Evolutionary conservation across 768 basidiomycete genomes (phyloP), one percentile per base, ranked within the genome.

Genomic region (Suillus luteus): DNA sequence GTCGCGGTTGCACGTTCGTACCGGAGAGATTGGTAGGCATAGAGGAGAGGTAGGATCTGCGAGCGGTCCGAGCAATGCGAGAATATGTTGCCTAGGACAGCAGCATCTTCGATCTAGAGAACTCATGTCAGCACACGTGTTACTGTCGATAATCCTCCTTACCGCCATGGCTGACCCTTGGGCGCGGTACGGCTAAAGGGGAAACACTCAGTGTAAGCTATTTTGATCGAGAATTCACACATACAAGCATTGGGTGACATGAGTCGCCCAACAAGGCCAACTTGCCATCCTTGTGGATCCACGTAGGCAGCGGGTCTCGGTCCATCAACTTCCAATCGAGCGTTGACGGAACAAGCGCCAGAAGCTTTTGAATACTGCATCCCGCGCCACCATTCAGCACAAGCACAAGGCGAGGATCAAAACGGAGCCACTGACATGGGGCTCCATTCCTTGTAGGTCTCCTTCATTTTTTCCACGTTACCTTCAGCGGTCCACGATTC

Each of bases 111-210:
- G 57, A 77, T 65, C 77, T 78, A 59, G 40, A 24, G 46, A 37
- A 49, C 62, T 64, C 15, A 54, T 69, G 62, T 35, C 31, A 63
- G 52, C 5, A 11, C 19, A 35, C 31, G 10, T 15, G 17, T 19
- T 27, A 5, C 22, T 58, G 17, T 41, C 65, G 46, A 7, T 33
- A 22, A 61, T 62, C 40, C 14, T 5, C 65, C 74, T 70, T 68
- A 85, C 80, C 38, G 85, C 85, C 78, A 85, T 84, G 10, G 84
- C 83, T 33, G 83, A 79, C 6, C 85, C 84, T 70, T 86, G 85
- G 0, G 83, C 85, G 14, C 81, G 77, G 66, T 85, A 85, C 1
- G 84, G 85, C 82, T 78, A 62, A 2, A 27, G 59, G 4, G 22
- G 44, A 15, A n/a, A 60, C 12, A 63, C 8, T 37, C 40, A 35